These are phyloP conservation scores for Rhizopus stolonifer DNA, from an alignment of 371 early-diverging fungal genomes.

Conservation along the genomic window DNA sequence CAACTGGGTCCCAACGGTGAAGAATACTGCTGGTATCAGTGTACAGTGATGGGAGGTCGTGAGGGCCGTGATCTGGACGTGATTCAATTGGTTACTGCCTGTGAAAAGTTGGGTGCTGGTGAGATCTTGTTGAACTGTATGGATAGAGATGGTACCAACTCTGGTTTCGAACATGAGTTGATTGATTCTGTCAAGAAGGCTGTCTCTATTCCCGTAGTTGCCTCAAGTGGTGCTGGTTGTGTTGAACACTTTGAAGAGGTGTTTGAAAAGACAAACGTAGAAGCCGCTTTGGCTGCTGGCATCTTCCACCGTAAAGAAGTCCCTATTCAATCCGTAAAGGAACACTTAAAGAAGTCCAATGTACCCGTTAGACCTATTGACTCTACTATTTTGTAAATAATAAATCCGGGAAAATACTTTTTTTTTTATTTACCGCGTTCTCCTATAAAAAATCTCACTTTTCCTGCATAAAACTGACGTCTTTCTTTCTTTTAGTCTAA, in stretches of 20 bases:
- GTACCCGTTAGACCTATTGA: conserved; percentile 46
- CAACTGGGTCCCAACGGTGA: conserved; percentile 90
- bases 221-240: conserved; percentile 91
- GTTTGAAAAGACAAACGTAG: conserved; percentile 80
- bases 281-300: conserved; percentile 96
- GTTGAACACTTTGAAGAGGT: conserved; percentile 86
- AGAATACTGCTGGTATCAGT: conserved; percentile 96
- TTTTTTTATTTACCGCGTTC: too few species aligned
- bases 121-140: conserved; percentile 96
- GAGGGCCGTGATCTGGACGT: conserved; percentile 95
- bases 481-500: neutral
- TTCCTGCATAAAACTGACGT: too few species aligned
- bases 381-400: conserved; percentile 20
- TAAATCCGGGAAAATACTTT: too few species aligned
- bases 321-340: conserved; percentile 83
- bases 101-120: conserved; percentile 91
- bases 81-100: conserved; percentile 82
- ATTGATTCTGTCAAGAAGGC: conserved; percentile 72
- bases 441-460: too few species aligned
- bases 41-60: conserved; percentile 96
- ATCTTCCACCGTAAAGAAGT: conserved; percentile 96
- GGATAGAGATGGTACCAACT: conserved; percentile 97
- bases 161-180: conserved; percentile 90
- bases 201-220: conserved; percentile 93
- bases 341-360: conserved; percentile 49